These are phyloP conservation scores for Aureobasidium sp. DNA, from an alignment of 2,329 filamentous ascomycete species.

Conservation along the genomic window DNA sequence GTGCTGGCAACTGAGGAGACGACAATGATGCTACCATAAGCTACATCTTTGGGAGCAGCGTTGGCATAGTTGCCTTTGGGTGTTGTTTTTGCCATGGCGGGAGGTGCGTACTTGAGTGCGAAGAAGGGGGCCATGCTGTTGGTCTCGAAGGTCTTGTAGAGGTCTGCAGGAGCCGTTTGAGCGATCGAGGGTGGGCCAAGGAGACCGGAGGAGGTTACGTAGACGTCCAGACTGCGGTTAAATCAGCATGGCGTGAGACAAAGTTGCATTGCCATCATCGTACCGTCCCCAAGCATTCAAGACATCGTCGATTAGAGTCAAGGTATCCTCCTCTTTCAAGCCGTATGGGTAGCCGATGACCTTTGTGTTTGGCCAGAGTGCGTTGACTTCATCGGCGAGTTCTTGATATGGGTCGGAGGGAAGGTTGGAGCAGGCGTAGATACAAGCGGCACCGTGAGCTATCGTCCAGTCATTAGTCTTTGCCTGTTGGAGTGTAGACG, in stretches of 20 bases:
- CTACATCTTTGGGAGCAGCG: slow-evolving; percentile 50
- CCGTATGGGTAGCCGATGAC: slow-evolving; percentile 55
- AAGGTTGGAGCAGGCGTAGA: slow-evolving; percentile 49
- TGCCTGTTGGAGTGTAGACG: no score
- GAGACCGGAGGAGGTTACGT: slow-evolving; percentile 50
- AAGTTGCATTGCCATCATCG: no score
- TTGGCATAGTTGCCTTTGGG: slow-evolving; percentile 50
- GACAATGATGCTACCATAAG: slow-evolving; percentile 57
- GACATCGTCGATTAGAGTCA: slow-evolving; percentile 54
- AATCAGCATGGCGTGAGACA: no score
- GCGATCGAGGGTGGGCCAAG: slow-evolving; percentile 51
- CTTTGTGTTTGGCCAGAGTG: slow-evolving; percentile 47
- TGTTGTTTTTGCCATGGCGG: slow-evolving; percentile 54
- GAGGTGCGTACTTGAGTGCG: slow-evolving; percentile 55
- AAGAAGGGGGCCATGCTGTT: slow-evolving; percentile 57
- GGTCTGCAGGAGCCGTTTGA: slow-evolving; percentile 47
- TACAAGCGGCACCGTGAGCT: slow-evolving; percentile 57
- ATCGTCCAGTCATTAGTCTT: background rate
- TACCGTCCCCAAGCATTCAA: slow-evolving; percentile 50
- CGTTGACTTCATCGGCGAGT: slow-evolving; percentile 37
- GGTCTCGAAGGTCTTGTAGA: slow-evolving; percentile 51
- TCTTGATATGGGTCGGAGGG: slow-evolving; percentile 34
- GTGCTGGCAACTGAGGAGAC: slow-evolving; percentile 50
- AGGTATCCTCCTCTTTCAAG: slow-evolving; percentile 51
- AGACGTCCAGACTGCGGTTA: no score